Percentiles rank a stretch among this genome's conserved stretches.
phyloP scores from a whole-genome alignment of 441 rosid species.

The Arabidopsis lyrata region DNA sequence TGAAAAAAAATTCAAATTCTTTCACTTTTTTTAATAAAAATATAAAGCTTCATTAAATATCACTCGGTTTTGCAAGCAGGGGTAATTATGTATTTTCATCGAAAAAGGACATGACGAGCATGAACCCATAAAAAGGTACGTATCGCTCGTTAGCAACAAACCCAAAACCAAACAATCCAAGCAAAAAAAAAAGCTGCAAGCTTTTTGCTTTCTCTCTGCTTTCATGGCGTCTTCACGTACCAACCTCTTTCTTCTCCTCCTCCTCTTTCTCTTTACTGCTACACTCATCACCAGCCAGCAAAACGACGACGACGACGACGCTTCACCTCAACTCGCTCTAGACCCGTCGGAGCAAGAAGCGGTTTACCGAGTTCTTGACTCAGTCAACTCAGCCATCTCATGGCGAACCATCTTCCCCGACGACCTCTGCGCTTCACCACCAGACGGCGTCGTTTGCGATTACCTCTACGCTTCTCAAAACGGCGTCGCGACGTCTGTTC shows the following conservation, averaged over 20 bases:
- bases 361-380: conserved; percentile 54
- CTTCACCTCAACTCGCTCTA: conserved; percentile 47
- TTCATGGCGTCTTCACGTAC: conserved; percentile 39
- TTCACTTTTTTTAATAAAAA: background rate
- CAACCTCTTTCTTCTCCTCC: conserved; percentile 25
- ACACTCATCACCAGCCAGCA: conserved; percentile 21
- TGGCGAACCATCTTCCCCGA: conserved; percentile 70
- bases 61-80: background rate
- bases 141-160: conserved; percentile 40
- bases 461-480: conserved; percentile 41
- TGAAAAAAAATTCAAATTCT: background rate
- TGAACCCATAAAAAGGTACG: conserved; percentile 41
- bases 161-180: conserved; percentile 32
- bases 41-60: background rate
- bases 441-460: conserved; percentile 72
- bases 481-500: conserved; percentile 45
- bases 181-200: conserved; percentile 26
- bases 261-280: conserved; percentile 36
- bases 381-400: conserved; percentile 58
- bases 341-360: conserved; percentile 63
- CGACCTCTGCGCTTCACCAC: conserved; percentile 69
- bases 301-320: conserved; percentile 15
- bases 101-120: background rate
- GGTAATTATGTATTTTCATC: background rate
- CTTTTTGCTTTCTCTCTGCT: conserved; percentile 27